Percentiles rank a stretch among this genome's conserved stretches.
These are phyloP conservation scores for Tephrocybe sp. DNA, from an alignment of 768 basidiomycete species.

Conservation along the genomic window DNA sequence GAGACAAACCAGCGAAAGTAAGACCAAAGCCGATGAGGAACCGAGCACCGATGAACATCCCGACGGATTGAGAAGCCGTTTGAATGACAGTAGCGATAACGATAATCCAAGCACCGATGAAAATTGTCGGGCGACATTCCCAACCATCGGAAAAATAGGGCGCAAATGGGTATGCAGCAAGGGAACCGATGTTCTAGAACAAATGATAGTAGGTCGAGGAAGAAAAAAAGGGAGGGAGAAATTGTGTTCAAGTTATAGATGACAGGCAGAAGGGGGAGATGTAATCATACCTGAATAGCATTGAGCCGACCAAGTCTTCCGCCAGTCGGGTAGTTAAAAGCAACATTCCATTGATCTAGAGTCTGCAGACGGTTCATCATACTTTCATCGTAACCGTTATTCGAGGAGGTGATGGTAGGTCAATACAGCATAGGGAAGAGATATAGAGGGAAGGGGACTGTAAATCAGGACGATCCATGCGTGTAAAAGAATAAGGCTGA, in stretches of 20 bases:
- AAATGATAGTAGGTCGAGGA: not conserved
- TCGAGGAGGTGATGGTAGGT: conserved; percentile 56
- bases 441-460: conserved; percentile 18
- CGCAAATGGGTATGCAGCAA: conserved; percentile 59
- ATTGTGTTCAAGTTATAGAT: not conserved
- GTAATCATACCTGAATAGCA: conserved; percentile 49
- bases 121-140: conserved; percentile 39
- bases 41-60: too few relatives aligned
- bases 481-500: conserved; percentile 47
- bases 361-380: conserved; percentile 51
- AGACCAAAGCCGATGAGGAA: too few relatives aligned
- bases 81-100: conserved; percentile 45
- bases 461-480: conserved; percentile 57
- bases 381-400: conserved; percentile 50
- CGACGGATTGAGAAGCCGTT: too few relatives aligned
- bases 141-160: conserved; percentile 62
- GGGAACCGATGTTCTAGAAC: conserved; percentile 53
- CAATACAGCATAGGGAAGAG: conserved; percentile 67
- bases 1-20: conserved; percentile 60
- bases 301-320: conserved; percentile 36
- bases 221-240: too few relatives aligned
- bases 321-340: conserved; percentile 48
- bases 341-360: conserved; percentile 50
- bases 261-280: not conserved
- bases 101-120: conserved; percentile 53